Evolutionary conservation across 2,329 filamentous ascomycete genomes (phyloP).

Genomic region (Lecanoromycetidae sp.): DNA sequence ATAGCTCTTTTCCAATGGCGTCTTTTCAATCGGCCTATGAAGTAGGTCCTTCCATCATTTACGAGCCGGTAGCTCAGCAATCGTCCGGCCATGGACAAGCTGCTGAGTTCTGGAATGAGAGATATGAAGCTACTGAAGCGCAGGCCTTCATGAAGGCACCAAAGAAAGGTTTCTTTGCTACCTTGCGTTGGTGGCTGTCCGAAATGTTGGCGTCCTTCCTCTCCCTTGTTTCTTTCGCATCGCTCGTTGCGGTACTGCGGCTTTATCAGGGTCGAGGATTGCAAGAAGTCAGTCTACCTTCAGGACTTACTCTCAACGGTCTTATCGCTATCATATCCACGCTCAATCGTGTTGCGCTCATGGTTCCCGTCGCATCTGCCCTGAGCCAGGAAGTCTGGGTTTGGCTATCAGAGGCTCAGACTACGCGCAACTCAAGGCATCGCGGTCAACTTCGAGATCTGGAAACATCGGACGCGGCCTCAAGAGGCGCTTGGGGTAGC

Average conservation of each 20-base stretch:
- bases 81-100: too few species aligned
- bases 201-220: background rate
- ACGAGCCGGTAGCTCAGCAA: too few species aligned
- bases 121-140: too few species aligned
- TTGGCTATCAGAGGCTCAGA: background rate
- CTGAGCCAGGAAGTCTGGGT: slow-evolving; percentile 13
- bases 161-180: too few species aligned
- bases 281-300: background rate
- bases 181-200: background rate
- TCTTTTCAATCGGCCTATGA: too few species aligned
- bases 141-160: too few species aligned
- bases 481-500: slow-evolving; percentile 12
- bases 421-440: background rate
- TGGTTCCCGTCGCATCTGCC: slow-evolving; percentile 9
- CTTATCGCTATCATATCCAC: slow-evolving; percentile 8
- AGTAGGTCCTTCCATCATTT: too few species aligned
- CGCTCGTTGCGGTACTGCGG: background rate
- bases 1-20: too few species aligned
- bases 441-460: slow-evolving; percentile 8
- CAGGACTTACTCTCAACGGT: slow-evolving; percentile 10
- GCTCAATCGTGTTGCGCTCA: background rate
- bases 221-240: background rate
- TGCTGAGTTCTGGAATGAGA: too few species aligned
- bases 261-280: background rate
- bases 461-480: slow-evolving; percentile 4